Evolutionary conservation across 805 yeast species (phyloP).

Genomic region (Wickerhamiella sergipiensis): DNA sequence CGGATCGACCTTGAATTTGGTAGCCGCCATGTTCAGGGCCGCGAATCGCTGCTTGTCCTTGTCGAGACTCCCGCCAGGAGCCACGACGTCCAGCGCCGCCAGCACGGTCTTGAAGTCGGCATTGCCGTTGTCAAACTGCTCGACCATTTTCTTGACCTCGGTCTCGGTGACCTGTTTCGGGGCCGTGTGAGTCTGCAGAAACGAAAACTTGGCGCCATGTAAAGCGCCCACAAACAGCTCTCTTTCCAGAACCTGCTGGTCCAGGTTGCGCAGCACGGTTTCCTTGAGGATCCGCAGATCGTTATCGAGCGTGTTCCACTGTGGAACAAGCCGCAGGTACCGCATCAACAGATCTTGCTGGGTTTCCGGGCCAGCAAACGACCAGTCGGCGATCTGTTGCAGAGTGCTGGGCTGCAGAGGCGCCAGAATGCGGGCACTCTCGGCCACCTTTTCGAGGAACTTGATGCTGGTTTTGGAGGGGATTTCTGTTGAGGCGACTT

Average conservation of each 20-base stretch:
- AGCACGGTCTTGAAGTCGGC: conserved; percentile 2
- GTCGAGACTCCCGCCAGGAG: conserved; percentile 1
- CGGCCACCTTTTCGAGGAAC: neutral
- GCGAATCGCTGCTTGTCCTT: neutral
- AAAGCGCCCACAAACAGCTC: conserved; percentile 5
- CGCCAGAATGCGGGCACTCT: conserved; percentile 3
- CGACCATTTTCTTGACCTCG: conserved; percentile 4
- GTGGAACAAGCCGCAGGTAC: conserved; percentile 2
- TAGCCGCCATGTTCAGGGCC: conserved; percentile 1
- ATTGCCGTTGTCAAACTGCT: conserved; percentile 2
- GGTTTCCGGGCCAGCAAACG: conserved; percentile 1
- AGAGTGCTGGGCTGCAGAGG: conserved; percentile 2
- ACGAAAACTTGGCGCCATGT: conserved; percentile 7
- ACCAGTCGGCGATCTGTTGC: conserved; percentile 13
- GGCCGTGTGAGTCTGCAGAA: conserved; percentile 2
- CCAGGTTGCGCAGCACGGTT: conserved; percentile 8
- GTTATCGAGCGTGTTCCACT: neutral
- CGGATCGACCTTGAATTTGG: neutral
- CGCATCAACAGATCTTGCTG: conserved; percentile 11
- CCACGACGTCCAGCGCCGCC: conserved; percentile 8
- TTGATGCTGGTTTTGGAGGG: conserved; percentile 2
- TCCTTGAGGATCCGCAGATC: conserved; percentile 7
- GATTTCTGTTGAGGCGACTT: too few species aligned
- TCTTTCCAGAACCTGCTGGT: conserved; percentile 1
- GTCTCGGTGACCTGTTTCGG: neutral